Evolutionary conservation across 495 filamentous ascomycete species (phyloP).

Genomic region (Podospora didyma): DNA sequence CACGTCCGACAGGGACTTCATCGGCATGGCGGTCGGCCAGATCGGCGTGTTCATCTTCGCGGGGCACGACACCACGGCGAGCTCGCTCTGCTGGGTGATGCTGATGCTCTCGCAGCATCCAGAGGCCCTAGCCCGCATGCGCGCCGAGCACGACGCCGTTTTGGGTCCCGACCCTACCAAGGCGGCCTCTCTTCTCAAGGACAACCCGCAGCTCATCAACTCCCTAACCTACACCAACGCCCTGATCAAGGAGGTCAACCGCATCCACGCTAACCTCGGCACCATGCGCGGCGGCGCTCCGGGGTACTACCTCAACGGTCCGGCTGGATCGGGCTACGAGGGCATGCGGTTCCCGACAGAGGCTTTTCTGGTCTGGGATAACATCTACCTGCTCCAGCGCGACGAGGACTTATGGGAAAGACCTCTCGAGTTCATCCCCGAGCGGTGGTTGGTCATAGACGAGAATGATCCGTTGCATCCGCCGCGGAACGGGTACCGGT

Average conservation of each 20-base stretch:
- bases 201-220: conserved; percentile 21
- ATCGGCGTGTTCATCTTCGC: conserved; percentile 34
- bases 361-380: conserved; percentile 33
- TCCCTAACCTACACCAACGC: conserved; percentile 36
- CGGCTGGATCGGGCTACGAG: not conserved
- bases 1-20: conserved; percentile 5
- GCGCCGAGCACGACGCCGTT: conserved; percentile 38
- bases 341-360: conserved; percentile 23
- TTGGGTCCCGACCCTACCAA: conserved; percentile 14
- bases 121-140: conserved; percentile 23
- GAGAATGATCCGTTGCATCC: conserved; percentile 31
- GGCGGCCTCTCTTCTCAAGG: conserved; percentile 4
- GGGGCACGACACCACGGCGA: conserved; percentile 37
- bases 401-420: conserved; percentile 33
- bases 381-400: conserved; percentile 25
- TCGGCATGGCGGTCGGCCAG: conserved; percentile 7
- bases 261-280: conserved; percentile 33
- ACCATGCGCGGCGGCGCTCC: conserved; percentile 25
- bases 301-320: conserved; percentile 13
- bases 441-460: conserved; percentile 35
- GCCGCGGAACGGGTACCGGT: conserved; percentile 44
- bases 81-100: conserved; percentile 28
- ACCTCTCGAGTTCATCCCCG: conserved; percentile 40
- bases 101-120: conserved; percentile 38
- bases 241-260: conserved; percentile 43